Percentiles rank a stretch among this genome's conserved stretches.
These are phyloP conservation scores for Yarrowia deformans DNA, from an alignment of 805 yeast species.

Conservation along the genomic window DNA sequence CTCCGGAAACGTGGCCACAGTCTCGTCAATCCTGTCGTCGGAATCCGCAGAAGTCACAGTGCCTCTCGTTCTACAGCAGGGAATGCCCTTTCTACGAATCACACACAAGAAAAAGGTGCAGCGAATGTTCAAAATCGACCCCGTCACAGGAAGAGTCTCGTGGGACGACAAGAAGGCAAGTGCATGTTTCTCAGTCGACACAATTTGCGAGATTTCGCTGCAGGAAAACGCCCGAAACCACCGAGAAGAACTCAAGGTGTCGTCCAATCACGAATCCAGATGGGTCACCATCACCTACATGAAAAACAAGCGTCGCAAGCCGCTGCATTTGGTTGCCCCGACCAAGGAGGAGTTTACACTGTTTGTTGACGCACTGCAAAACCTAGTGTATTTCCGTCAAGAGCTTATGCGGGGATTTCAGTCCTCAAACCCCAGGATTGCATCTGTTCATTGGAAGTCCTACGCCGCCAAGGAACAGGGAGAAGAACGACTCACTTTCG, in stretches of 20 bases:
- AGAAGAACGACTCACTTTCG: constrained; percentile 56
- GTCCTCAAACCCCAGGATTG: constrained; percentile 67
- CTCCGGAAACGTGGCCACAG: neutral
- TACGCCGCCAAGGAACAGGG: constrained; percentile 50
- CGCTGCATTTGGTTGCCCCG: constrained; percentile 77
- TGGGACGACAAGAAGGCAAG: constrained; percentile 65
- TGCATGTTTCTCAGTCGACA: constrained; percentile 60
- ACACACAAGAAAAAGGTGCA: constrained; percentile 73
- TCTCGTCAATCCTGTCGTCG: constrained; percentile 9
- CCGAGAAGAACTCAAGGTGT: constrained; percentile 80
- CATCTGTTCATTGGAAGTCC: constrained; percentile 68
- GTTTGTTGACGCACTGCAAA: constrained; percentile 62
- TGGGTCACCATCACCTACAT: constrained; percentile 87
- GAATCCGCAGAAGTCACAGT: constrained; percentile 50
- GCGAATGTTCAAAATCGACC: constrained; percentile 63
- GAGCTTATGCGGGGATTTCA: constrained; percentile 69
- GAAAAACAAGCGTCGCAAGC: constrained; percentile 67
- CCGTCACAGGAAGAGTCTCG: constrained; percentile 59
- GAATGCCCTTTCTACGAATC: constrained; percentile 69
- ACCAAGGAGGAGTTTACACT: constrained; percentile 60
- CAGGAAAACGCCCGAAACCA: constrained; percentile 82
- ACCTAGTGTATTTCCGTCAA: constrained; percentile 63
- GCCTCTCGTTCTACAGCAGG: constrained; percentile 59
- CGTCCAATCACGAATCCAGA: constrained; percentile 64
- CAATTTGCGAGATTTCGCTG: constrained; percentile 65